Base-by-base conservation (phyloP, 352 stramenopile genomes). In the Phytophthora colocasiae region DNA sequence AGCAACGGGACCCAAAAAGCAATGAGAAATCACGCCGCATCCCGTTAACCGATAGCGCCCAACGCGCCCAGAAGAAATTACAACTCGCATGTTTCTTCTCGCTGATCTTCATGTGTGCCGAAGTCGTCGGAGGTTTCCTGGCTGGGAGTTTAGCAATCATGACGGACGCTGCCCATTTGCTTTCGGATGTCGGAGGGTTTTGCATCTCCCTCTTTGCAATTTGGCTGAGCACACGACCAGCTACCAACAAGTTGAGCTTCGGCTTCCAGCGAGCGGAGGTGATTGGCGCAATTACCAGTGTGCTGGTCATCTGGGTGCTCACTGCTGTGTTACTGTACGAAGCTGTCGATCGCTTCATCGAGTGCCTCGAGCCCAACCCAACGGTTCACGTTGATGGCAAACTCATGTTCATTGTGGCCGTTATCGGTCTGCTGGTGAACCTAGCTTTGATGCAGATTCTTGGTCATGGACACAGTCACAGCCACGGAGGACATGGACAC, bases 401-500 rank as follows among this genome's bases (percentile, higher is more conserved):
- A 58, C 52, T 99, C 45, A 99, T 99, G 97, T 96, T 95, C 65
- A 87, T 93, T 22, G 90, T 99, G 47, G 96, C 97, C 1, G 71
- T 72, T 43, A 92, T 99, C 61, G 97, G 97, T 0, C 85, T 99
- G 9, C 51, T 98, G 17, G 91, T 99, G 15, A 99, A 99, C 80
- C 45, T 99, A 24, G 78, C 88, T 8, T 69, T 99, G 46, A 97
- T 97, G 59, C 77, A 91, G 56, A 96, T 98, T 38, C 69, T 98
- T 12, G 90, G 90, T 27, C 85, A 93, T 48, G 78, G 71, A 0
- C 81, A 50, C 17, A 27, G 44, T 19, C 44, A 50, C 26, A 31
- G n/a, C 10, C 44, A 50, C 14, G 14, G 77, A 19, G 26, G 17
- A 22, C 41, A 47, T 24, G 43, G 43, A 14, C 43, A 32, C 17